Evolutionary conservation across 2,329 filamentous ascomycete genomes (phyloP).

Genomic region (Arthrinium puccinioides): DNA sequence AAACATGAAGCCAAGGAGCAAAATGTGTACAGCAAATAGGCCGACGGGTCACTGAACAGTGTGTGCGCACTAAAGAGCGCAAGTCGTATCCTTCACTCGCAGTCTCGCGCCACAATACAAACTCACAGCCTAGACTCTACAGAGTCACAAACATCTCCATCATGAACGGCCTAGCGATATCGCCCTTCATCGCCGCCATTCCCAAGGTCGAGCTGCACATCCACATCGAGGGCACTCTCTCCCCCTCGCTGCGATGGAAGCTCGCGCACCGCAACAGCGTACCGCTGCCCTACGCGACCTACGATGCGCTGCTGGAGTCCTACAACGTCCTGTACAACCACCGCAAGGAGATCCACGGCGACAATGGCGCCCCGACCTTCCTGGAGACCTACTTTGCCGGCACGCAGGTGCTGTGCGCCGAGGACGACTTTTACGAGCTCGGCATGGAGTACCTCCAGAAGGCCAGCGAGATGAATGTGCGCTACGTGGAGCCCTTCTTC

Average conservation of each 20-base stretch:
- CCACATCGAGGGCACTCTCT: slow-evolving; percentile 39
- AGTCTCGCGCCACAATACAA: too few species aligned
- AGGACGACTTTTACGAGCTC: slow-evolving; percentile 5
- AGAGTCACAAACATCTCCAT: background rate
- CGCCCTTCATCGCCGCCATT: slow-evolving; percentile 26
- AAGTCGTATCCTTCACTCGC: too few species aligned
- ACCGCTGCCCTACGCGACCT: slow-evolving; percentile 40
- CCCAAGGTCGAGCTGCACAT: slow-evolving; percentile 39
- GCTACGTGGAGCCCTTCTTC: slow-evolving; percentile 9
- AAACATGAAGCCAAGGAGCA: too few species aligned
- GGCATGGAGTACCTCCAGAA: slow-evolving; percentile 5
- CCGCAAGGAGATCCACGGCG: slow-evolving; percentile 47
- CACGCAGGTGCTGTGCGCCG: slow-evolving; percentile 1
- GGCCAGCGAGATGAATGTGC: slow-evolving; percentile 13
- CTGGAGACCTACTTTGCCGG: slow-evolving; percentile 39
- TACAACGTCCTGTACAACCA: slow-evolving; percentile 64
- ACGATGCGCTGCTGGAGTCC: slow-evolving; percentile 47
- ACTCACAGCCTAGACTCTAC: too few species aligned
- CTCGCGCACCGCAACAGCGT: slow-evolving; percentile 63
- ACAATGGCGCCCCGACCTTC: slow-evolving; percentile 37
- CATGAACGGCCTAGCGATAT: slow-evolving; percentile 23
- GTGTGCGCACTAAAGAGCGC: too few species aligned
- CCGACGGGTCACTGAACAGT: too few species aligned
- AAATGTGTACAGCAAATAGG: too few species aligned
- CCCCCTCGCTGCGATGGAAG: slow-evolving; percentile 31